phyloP scores from a whole-genome alignment of 805 yeast genomes.

The Spathaspora boniae region DNA sequence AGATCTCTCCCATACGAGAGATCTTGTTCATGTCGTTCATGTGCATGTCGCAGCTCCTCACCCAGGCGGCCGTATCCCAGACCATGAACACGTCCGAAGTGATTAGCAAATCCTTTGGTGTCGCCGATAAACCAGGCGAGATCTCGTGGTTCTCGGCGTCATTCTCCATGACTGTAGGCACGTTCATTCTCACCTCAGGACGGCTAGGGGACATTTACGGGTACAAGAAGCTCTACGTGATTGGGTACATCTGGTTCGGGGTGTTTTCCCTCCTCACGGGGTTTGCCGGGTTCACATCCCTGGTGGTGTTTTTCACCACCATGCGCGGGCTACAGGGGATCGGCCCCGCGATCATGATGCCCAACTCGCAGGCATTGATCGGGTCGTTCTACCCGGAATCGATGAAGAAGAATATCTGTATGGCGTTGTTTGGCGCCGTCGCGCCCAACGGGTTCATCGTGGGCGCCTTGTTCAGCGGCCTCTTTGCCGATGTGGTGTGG shows the following conservation, averaged over 20 bases:
- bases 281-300: slow-evolving; percentile 21
- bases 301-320: slow-evolving; percentile 24
- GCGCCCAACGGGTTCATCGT: slow-evolving; percentile 32
- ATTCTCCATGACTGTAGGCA: slow-evolving; percentile 33
- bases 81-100: slow-evolving; percentile 18
- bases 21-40: slow-evolving; percentile 19
- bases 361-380: slow-evolving; percentile 30
- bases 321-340: slow-evolving; percentile 33
- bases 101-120: slow-evolving; percentile 22
- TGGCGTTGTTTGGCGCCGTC: slow-evolving; percentile 32
- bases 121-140: slow-evolving; percentile 24
- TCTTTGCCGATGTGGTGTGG: slow-evolving; percentile 26
- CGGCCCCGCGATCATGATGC: slow-evolving; percentile 33
- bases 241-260: slow-evolving; percentile 23
- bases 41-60: slow-evolving; percentile 26
- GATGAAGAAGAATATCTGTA: slow-evolving; percentile 16
- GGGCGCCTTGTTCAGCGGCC: slow-evolving; percentile 25
- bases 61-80: slow-evolving; percentile 29
- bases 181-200: slow-evolving; percentile 32
- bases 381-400: slow-evolving; percentile 29
- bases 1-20: slow-evolving; percentile 22
- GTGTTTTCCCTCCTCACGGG: slow-evolving; percentile 24
- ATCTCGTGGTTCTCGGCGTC: slow-evolving; percentile 35
- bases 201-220: slow-evolving; percentile 35
- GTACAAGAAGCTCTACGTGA: slow-evolving; percentile 24